Base-by-base conservation (phyloP, 2,329 filamentous ascomycete genomes). In the Aspergillus ibericus region DNA sequence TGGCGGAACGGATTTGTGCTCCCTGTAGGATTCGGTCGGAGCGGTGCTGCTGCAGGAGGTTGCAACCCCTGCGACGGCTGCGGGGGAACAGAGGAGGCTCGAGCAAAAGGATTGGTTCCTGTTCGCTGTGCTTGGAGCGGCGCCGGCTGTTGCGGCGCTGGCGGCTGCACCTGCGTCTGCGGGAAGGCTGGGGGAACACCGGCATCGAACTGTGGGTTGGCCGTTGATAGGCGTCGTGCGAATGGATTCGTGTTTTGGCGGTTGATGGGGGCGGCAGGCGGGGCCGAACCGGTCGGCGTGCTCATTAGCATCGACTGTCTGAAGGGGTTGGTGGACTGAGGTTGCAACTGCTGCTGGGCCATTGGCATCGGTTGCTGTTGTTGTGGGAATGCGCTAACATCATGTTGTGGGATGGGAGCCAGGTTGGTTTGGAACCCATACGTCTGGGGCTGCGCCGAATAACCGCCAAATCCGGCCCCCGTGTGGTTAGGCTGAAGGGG, bases 1-100 rank as follows among this genome's bases (percentile, higher is more conserved):
- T 98, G 92, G 15, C 95, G 85, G 83, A 98, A 98, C 0, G 95
- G 95, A 69, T 99, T 99, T 2, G 93, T 97, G 69, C 86, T 92
- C 8, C 92, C 93, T 0, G 93, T 97, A 1, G 89, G 84, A 69
- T 93, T 92, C 2, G 92, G 86, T 54, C 83, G 83, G 5, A 95
- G 77, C 50, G 82, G 72, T n/a, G 75, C 73, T 2, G 73, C 69
- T 12, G 71, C 62, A 7, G 77, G 62, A 22, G 76, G 74, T 16
- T 76, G 72, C 13, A 77, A 53, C 6, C 68, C 68, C 50, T 68
- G 68, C 47, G 76, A 70, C 44, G 74, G 69, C 53, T 70, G 68
- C 13, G 70, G 65, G 47, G 70, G 70, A 34, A 82, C 76, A 16
- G 82, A 76, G 1, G 77, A 71, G 53, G 80, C 82, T 47, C 86